phyloP scores from a whole-genome alignment of 805 yeast species.

The Candida hungchunana region DNA sequence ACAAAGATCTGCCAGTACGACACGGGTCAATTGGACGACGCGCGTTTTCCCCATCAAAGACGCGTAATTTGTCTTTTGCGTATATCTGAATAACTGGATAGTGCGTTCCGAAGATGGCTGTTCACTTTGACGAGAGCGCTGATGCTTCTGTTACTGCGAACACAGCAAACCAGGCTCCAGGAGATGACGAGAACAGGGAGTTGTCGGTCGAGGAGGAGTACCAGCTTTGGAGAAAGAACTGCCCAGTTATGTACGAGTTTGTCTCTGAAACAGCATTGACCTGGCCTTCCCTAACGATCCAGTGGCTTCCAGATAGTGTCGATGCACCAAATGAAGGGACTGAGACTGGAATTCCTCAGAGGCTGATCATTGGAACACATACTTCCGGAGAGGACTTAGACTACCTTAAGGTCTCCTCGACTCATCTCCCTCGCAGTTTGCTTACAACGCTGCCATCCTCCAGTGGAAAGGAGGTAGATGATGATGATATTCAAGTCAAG shows the following conservation, averaged over 20 bases:
- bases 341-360: conserved; percentile 37
- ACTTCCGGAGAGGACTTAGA: conserved; percentile 67
- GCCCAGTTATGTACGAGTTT: conserved; percentile 78
- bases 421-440: conserved; percentile 50
- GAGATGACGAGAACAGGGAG: conserved; percentile 25
- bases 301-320: conserved; percentile 58
- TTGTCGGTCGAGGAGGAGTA: conserved; percentile 51
- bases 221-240: conserved; percentile 75
- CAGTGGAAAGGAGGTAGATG: conserved; percentile 21
- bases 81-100: too few relatives aligned
- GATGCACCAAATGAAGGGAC: conserved; percentile 13
- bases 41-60: background rate
- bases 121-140: conserved; percentile 8
- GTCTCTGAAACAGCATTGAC: conserved; percentile 74
- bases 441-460: conserved; percentile 17
- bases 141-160: conserved; percentile 6
- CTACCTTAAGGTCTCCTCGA: conserved; percentile 60
- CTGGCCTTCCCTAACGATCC: conserved; percentile 80
- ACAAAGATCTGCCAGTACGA: background rate
- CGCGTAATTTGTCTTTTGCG: conserved; percentile 1
- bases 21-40: background rate
- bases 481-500: conserved; percentile 21
- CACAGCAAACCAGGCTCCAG: conserved; percentile 3
- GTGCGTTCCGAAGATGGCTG: conserved; percentile 4
- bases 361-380: conserved; percentile 65